A percentile compares a stretch with the other conserved stretches of the same genome.
phyloP scores from a whole-genome alignment of 1,284 basidiomycete species.

The Apiotrichum brassicae region DNA sequence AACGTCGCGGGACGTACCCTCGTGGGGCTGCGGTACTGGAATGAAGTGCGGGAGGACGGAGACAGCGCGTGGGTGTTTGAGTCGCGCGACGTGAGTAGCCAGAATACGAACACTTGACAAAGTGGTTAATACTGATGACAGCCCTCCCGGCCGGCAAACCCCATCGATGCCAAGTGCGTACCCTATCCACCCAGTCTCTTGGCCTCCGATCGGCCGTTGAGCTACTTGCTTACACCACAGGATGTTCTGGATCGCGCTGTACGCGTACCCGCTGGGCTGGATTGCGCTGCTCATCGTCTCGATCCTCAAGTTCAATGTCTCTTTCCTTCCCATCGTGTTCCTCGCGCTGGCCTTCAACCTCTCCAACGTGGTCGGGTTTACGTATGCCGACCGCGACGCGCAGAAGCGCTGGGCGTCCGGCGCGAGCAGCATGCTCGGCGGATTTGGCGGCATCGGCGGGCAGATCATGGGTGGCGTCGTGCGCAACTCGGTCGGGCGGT shows the following conservation, averaged over 20 bases:
- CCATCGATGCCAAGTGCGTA: constrained; percentile 66
- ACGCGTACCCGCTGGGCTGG: constrained; percentile 85
- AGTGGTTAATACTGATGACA: constrained; percentile 38
- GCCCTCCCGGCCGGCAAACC: constrained; percentile 84
- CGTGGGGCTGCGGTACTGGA: constrained; percentile 91
- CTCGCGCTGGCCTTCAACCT: constrained; percentile 86
- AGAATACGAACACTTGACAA: no score
- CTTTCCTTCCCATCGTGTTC: constrained; percentile 77
- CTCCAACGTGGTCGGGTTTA: constrained; percentile 71
- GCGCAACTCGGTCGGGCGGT: constrained; percentile 68
- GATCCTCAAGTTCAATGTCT: constrained; percentile 75
- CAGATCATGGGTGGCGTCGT: constrained; percentile 71
- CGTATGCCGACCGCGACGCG: constrained; percentile 75
- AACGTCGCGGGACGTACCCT: constrained; percentile 86
- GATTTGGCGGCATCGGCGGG: constrained; percentile 65
- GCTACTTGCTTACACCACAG: not conserved
- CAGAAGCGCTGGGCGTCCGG: constrained; percentile 75
- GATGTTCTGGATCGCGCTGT: constrained; percentile 62
- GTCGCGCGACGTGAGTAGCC: constrained; percentile 67
- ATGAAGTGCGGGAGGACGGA: constrained; percentile 93
- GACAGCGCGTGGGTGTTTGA: constrained; percentile 96
- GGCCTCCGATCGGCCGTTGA: no score
- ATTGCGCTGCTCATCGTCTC: constrained; percentile 76
- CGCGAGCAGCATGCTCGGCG: constrained; percentile 56
- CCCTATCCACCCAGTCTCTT: not conserved